phyloP scores from a whole-genome alignment of 495 filamentous ascomycete species.

The Hyaloscypha bicolor region DNA sequence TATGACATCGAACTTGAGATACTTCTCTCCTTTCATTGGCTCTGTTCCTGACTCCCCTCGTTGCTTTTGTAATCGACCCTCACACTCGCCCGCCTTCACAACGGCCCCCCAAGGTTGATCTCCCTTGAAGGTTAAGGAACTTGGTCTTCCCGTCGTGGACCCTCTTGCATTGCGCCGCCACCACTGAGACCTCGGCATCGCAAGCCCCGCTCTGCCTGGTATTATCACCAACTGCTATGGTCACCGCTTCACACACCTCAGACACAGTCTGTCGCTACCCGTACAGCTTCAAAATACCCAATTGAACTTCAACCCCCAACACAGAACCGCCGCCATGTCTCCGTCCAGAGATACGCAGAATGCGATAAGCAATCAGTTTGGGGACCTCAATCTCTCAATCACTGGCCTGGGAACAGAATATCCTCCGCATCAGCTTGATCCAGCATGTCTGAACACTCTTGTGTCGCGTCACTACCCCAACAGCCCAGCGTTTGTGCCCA shows the following conservation, averaged over 20 bases:
- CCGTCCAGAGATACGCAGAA: conserved; percentile 12
- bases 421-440: conserved; percentile 47
- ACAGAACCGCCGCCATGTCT: conserved; percentile 16
- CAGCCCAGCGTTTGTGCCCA: conserved; percentile 46
- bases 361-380: conserved; percentile 24
- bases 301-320: conserved; percentile 5
- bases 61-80: not conserved
- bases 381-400: conserved; percentile 48
- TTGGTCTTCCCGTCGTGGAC: conserved; percentile 3
- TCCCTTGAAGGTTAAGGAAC: conserved; percentile 12
- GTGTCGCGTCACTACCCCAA: conserved; percentile 51
- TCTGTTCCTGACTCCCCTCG: not conserved
- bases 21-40: not conserved
- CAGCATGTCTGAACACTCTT: conserved; percentile 44
- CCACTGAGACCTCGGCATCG: conserved; percentile 16
- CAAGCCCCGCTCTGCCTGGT: not conserved
- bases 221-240: not conserved
- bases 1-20: not conserved
- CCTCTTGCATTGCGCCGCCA: not conserved
- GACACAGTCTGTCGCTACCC: not conserved
- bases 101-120: not conserved
- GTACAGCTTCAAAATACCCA: conserved; percentile 4
- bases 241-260: not conserved
- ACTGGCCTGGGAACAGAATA: conserved; percentile 52
- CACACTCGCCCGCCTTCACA: conserved; percentile 10